Base-by-base conservation (phyloP, 306 rosid genomes). In the Fragaria iinumae region DNA sequence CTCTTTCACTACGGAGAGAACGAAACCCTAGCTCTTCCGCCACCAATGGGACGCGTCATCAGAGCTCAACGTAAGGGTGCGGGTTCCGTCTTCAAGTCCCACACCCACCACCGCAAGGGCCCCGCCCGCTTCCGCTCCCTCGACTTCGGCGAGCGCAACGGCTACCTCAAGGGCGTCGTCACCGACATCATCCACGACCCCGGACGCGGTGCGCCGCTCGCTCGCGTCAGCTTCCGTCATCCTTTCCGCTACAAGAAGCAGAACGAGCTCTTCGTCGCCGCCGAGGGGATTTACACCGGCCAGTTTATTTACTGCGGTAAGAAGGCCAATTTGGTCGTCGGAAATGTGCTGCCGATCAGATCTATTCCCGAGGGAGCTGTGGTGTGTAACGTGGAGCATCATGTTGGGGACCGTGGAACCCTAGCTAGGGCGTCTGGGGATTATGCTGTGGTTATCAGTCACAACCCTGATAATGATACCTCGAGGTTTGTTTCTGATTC, bases 101-200 rank as follows among this genome's bases (percentile, higher is more conserved):
- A 78, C 72, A 78, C 81, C 66, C 81, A 78, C 77, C 81, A 78
- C 72, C 77, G 81, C 66, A 78, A 78, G 53, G 81, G 81, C 12
- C 81, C 81, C 9, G 81, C 81, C 41, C 63, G 81, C 9, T 78
- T 78, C 66, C 77, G 76, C 21, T 20, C 64, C 63, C 75, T 80
- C 14, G 79, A 80, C 79, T 80, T 67, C 25, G 83, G 83, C 44
- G 83, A 80, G 55, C 79, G 79, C 44, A 74, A 74, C 25, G 79
- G 83, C 27, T 80, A 80, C 79, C 83, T 80, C 12, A 80, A 74
- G 18, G 83, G 83, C 3, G 79, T 80, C 27, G 75, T 74, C 13
- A 80, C 79, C 55, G 79, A 80, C 5, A 68, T 80, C 55, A 80
- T 80, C 73, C 79, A 80, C 79, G 83, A 80, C 50, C 83, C 83